Base-by-base conservation (phyloP, 148 eudicot genomes). In the Spergularia marina region DNA sequence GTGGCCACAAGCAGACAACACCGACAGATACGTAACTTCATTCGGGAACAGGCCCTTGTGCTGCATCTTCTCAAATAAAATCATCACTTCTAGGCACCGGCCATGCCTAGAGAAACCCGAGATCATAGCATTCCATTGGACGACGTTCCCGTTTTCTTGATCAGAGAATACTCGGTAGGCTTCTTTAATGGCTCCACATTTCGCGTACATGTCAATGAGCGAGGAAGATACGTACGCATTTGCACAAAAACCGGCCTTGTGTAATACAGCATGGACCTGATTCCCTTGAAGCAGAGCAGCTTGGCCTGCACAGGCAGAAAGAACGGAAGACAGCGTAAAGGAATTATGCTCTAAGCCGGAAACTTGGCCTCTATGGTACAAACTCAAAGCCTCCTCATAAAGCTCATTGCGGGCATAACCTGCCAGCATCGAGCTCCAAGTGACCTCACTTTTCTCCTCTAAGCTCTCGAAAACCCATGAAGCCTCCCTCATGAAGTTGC, bases 11-110 rank as follows among this genome's bases (percentile, higher is more conserved):
- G 87, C 91, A 18, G 94, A 88, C 74, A 92, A 76, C 30, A 92
- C 74, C 10, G 92, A 88, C 53, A 90, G 70, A 77, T 85, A 88
- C 25, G 91, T 90, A 68, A 90, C 94, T 78, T 92, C 94, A 71
- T 85, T 88, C 20, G 97, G 97, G 47, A 53, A 53, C 56, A 92
- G 41, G 14, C 89, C 87, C 74, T 66, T 78, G 61, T 90, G 97
- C 80, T 90, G 92, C 97, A 92, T 87, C 85, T 92, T 92, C 84
- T 92, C 94, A 12, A 92, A 90, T 25, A 87, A 66, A 17, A 92
- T 77, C 89, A 82, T 87, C 13, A 86, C 90, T 82, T 90, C 92
- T 55, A 81, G 61, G 61, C 83, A 81, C 47, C 88, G 81, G 60
- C 89, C 97, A 75, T 92, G 92, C 60, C 85, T 90, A 54, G 94